Base-by-base conservation (phyloP, 352 stramenopile genomes). In the Phytophthora citricola region DNA sequence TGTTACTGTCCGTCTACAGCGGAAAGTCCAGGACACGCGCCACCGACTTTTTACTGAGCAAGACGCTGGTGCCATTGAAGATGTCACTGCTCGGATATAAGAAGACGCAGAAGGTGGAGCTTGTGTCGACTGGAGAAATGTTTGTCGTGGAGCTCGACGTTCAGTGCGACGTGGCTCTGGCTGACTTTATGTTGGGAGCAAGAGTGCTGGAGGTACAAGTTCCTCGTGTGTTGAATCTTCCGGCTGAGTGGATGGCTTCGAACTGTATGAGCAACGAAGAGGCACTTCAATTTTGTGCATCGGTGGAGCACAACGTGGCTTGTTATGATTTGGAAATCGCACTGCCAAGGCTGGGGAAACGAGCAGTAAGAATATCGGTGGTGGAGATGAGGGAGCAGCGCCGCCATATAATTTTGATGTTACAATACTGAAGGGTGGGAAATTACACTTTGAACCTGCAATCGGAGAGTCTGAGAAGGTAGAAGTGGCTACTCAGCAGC, bases 301-400 rank as follows among this genome's bases (percentile, higher is more conserved):
- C 75, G 0, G 12, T 59, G 0, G 81, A 90, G 14, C 61, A 71
- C 7, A 90, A 89, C 43, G 27, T 69, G 0, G 76, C 78, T 4
- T 58, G 47, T 4, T 92, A 90, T 63, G 79, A 90, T 10, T 34
- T 92, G 15, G 76, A 87, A 29, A 59, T 87, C n/a, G 27, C 36
- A 20, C 34, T 91, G 43, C 82, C 81, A 24, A 57, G 41, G 44
- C 17, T 79, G 1, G 27, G 20, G n/a, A 24, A 7, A 51, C 32
- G 17, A 45, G 24, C 24, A 24, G n/a, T 22, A 38, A 11, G 1
- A 44, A 59, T 6, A 5, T 20, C n/a, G 54, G 31, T 51, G 39
- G 43, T 36, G 63, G 31, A 52, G 31, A 58, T n/a, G 26, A 59
- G 51, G 27, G 41, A 27, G 29, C 34, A 24, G 29, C 20, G 31